These are phyloP conservation scores for Apiotrichum montevideense DNA, from an alignment of 1,284 basidiomycete genomes.

Conservation along the genomic window DNA sequence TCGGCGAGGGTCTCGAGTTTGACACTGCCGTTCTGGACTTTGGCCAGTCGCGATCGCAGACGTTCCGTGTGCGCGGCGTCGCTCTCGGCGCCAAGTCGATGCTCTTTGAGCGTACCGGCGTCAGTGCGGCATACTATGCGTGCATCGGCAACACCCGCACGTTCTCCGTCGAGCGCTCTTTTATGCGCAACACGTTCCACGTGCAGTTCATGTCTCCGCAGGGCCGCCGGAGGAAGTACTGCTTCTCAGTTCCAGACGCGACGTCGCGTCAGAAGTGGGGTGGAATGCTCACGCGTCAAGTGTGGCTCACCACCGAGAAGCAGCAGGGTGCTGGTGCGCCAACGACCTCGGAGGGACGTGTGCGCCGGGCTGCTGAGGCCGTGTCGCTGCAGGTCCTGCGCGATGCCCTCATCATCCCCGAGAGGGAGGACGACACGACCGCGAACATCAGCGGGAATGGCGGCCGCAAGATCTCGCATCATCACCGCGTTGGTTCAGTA, in stretches of 20 bases:
- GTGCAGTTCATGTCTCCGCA: slow-evolving; percentile 70
- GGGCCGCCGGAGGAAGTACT: slow-evolving; percentile 71
- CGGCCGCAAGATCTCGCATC: background rate
- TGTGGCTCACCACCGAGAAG: slow-evolving; percentile 63
- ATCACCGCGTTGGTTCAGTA: slow-evolving; percentile 10
- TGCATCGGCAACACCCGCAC: slow-evolving; percentile 68
- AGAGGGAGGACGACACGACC: background rate
- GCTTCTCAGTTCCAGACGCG: slow-evolving; percentile 81
- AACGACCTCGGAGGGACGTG: slow-evolving; percentile 9
- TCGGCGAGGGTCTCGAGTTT: slow-evolving; percentile 76
- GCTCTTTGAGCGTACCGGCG: slow-evolving; percentile 69
- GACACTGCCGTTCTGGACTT: slow-evolving; percentile 78
- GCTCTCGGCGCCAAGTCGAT: slow-evolving; percentile 74
- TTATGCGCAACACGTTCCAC: slow-evolving; percentile 92
- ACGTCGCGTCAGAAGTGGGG: slow-evolving; percentile 69
- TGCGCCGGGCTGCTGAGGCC: slow-evolving; percentile 58
- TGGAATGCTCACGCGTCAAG: slow-evolving; percentile 61
- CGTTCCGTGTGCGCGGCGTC: slow-evolving; percentile 77
- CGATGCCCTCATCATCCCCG: slow-evolving; percentile 60
- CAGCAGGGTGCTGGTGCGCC: slow-evolving; percentile 41
- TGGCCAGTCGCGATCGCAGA: slow-evolving; percentile 62
- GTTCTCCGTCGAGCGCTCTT: slow-evolving; percentile 76
- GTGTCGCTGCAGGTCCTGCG: slow-evolving; percentile 74
- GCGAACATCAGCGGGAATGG: background rate
- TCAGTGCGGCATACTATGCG: slow-evolving; percentile 70